These are phyloP conservation scores for Pseudopyricularia cyperi DNA, from an alignment of 2,329 filamentous ascomycete species.

Conservation along the genomic window DNA sequence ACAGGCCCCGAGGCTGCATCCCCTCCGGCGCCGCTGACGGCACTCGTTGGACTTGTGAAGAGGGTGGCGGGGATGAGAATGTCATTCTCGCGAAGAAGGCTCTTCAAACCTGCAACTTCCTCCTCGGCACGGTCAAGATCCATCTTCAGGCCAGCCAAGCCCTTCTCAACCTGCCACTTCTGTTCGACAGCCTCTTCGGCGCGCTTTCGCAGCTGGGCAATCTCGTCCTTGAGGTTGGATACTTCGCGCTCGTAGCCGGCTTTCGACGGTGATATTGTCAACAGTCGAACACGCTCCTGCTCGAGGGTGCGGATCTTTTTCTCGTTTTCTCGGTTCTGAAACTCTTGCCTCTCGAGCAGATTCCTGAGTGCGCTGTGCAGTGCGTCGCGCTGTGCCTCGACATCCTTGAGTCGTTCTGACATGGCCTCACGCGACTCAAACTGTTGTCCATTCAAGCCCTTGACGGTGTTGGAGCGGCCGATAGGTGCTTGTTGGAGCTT, in stretches of 20 bases:
- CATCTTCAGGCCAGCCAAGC: conserved; percentile 52
- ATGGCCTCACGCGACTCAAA: conserved; percentile 54
- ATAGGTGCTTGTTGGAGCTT: conserved; percentile 18
- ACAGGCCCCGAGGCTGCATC: conserved; percentile 26
- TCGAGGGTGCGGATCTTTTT: conserved; percentile 71
- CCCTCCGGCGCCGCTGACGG: conserved; percentile 9
- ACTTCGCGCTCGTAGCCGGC: conserved; percentile 79
- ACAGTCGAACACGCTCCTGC: conserved; percentile 61
- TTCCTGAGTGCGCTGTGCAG: conserved; percentile 78
- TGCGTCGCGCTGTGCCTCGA: conserved; percentile 87
- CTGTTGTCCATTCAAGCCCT: conserved; percentile 23
- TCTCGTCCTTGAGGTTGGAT: conserved; percentile 64
- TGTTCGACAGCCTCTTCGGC: conserved; percentile 91
- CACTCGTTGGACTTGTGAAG: conserved; percentile 26
- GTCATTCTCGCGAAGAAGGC: conserved; percentile 69
- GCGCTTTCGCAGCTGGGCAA: conserved; percentile 69
- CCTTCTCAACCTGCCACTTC: conserved; percentile 51
- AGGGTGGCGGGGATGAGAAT: conserved; percentile 53
- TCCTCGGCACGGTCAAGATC: conserved; percentile 91
- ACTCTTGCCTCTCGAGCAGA: conserved; percentile 72
- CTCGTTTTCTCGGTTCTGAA: conserved; percentile 70
- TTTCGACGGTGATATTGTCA: conserved; percentile 56
- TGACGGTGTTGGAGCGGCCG: conserved; percentile 43
- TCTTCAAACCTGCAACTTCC: conserved; percentile 74
- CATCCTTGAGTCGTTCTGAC: conserved; percentile 74